Base-by-base conservation (phyloP, 139 green algal species). In the Chlamydomonas urium region DNA sequence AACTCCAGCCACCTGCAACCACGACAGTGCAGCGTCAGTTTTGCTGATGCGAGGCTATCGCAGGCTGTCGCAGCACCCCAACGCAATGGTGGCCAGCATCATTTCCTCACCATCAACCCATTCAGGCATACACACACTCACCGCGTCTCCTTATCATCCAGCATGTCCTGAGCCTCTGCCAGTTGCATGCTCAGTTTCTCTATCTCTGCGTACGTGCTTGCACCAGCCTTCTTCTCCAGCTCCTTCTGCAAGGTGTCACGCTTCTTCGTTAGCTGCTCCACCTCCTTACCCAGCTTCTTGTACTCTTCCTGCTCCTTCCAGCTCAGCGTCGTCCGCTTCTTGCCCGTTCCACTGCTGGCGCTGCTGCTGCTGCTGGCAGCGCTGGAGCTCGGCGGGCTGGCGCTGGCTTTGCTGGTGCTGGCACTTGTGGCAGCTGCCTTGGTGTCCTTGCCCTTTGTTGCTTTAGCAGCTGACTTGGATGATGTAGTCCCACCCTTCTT, bases 281-380 rank as follows among this genome's bases (percentile, higher is more conserved):
- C 34, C 74, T 83, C 60, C 65, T 68, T 66, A 34, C 29, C 4
- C 45, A 65, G 48, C 4, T 29, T 66, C 75, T 86, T 47, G 69
- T 87, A 87, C 66, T 81, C 74, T 5, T 75, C 14, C 58, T 81
- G 74, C 77, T 87, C 81, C 21, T 57, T 62, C 60, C 69, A 87
- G 5, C 71, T 66, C 53, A 87, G 38, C 61, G 70, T 37, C 45
- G 77, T n/a, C 28, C 47, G 69, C 38, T 80, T 75, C 10, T 73
- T 72, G 42, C 72, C 70, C 42, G 38, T 65, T 42, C n/a, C n/a
- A 48, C 57, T 21, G 53, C 69, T 35, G 69, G 24, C 4, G 53
- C 36, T 28, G 56, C 28, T 1, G 45, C 24, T 26, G 57, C 32
- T 29, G 47, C 42, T 14, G 56, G 38, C 23, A 69, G 37, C 4